Conservation (phyloP, 164 flowering plant genomes). For the Litsea cubeba region DNA sequence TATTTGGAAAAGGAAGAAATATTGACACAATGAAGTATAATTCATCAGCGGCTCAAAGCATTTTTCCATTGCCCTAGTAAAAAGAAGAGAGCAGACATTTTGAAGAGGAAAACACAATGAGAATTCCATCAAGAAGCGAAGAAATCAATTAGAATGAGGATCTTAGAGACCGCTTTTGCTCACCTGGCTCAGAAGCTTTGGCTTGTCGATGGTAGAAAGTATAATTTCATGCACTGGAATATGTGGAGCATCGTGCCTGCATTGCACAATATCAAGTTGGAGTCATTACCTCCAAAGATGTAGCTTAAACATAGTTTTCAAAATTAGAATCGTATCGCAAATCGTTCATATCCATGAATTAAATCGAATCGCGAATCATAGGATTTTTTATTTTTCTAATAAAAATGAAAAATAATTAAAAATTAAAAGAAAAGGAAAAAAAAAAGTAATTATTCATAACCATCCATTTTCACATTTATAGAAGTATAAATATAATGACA, state of each 20-base stretch:
- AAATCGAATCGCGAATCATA: too few species aligned
- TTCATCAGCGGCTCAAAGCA: too few species aligned
- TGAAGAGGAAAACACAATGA: too few species aligned
- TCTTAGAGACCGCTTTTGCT: not conserved
- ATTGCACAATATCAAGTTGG: slow-evolving; percentile 5
- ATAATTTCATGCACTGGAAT: slow-evolving; percentile 78
- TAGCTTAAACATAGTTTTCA: not conserved
- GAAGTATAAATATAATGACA: too few species aligned
- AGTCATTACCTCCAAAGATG: not conserved
- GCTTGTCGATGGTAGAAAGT: slow-evolving; percentile 87
- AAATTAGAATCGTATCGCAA: too few species aligned
- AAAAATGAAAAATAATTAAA: too few species aligned
- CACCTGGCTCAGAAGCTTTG: slow-evolving; percentile 98
- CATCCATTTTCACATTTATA: too few species aligned
- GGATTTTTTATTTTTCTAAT: not conserved
- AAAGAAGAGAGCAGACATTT: not conserved
- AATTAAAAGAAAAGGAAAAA: too few species aligned
- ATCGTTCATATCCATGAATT: too few species aligned
- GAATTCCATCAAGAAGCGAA: not conserved
- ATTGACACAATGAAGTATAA: too few species aligned
- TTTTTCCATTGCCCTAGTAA: too few species aligned
- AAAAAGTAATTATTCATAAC: too few species aligned
- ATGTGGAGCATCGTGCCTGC: slow-evolving; percentile 55
- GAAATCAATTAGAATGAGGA: not conserved
- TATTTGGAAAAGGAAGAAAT: not conserved